Evolutionary conservation across 2,329 filamentous ascomycete species (phyloP).

Genomic region (Aspergillus pseudoterreus): DNA sequence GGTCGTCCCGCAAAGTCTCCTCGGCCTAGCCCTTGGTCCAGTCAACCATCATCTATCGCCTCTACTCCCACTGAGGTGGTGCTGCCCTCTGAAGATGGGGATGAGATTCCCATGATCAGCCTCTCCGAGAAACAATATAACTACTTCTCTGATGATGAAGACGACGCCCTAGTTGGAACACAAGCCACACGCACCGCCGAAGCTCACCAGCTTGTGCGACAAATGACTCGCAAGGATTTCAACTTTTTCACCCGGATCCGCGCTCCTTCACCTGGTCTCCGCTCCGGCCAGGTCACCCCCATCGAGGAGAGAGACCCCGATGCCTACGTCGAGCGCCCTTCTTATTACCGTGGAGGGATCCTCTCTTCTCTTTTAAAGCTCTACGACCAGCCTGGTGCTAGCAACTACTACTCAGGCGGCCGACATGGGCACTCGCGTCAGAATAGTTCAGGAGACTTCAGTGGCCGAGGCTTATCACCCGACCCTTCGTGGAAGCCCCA

Average conservation of each 20-base stretch:
- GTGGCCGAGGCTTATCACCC: slow-evolving; percentile 28
- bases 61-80: slow-evolving; percentile 27
- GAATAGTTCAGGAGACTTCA: slow-evolving; percentile 30
- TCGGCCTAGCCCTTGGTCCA: slow-evolving; percentile 24
- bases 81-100: slow-evolving; percentile 26
- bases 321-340: slow-evolving; percentile 64
- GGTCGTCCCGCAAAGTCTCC: slow-evolving; percentile 29
- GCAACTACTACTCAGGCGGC: slow-evolving; percentile 25
- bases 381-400: slow-evolving; percentile 52
- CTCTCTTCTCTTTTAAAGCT: slow-evolving; percentile 69
- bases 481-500: slow-evolving; percentile 29
- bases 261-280: slow-evolving; percentile 27
- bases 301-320: slow-evolving; percentile 47
- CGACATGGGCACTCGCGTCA: slow-evolving; percentile 28
- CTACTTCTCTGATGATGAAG: slow-evolving; percentile 30
- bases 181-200: slow-evolving; percentile 26
- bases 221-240: slow-evolving; percentile 35
- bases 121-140: slow-evolving; percentile 29
- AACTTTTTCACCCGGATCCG: slow-evolving; percentile 30
- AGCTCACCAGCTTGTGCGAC: slow-evolving; percentile 31
- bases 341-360: slow-evolving; percentile 68
- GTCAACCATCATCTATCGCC: slow-evolving; percentile 26
- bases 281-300: slow-evolving; percentile 33
- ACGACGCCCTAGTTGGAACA: slow-evolving; percentile 24
- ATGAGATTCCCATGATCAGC: slow-evolving; percentile 34